Base-by-base conservation (phyloP, 164 flowering plant species). In the Tinospora cordifolia region DNA sequence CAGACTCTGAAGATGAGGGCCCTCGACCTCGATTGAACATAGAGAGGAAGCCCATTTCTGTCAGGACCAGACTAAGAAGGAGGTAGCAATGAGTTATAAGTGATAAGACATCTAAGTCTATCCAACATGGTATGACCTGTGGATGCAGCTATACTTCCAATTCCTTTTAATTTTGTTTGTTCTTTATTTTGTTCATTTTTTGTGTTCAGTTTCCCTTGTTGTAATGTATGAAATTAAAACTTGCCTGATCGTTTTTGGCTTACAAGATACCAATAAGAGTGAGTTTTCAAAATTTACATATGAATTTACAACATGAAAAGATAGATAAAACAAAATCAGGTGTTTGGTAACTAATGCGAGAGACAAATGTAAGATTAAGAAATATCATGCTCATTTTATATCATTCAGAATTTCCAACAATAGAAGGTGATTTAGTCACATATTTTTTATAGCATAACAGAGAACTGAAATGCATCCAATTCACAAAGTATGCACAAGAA, bases 51-150 rank as follows among this genome's bases (percentile, higher is more conserved):
- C 89, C 87, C 30, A 38, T 84, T 51, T 88, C 92, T 58, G 82
- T 84, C 67, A 86, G 91, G 79, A 86, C 88, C 24, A 86, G 84
- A 75, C 59, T 75, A 70, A 77, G 74, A 44, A 77, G 75, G 38
- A 75, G 80, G n/a, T 70, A 67, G 46, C 77, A 67, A 81, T 68
- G 78, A 63, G 71, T 36, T 15, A 24, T 63, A 41, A 64, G 46
- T 30, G 36, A 40, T 13, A 17, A 49, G 9, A 14, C 19, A 8
- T 25, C 30, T 38, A 38, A 38, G 63, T 36, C 51, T 3, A 6
- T 19, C 11, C 19, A 3, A 2, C 11, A 66, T 3, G 36, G 19
- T 14, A 24, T 21, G 46, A 21, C 36, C 36, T 30, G 4, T 2
- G 36, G 4, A 30, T 4, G 36, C 36, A 30, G 36, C 36, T 30